Conservation (phyloP, 2,329 filamentous ascomycete species). For the Pseudopithomyces chartarum region DNA sequence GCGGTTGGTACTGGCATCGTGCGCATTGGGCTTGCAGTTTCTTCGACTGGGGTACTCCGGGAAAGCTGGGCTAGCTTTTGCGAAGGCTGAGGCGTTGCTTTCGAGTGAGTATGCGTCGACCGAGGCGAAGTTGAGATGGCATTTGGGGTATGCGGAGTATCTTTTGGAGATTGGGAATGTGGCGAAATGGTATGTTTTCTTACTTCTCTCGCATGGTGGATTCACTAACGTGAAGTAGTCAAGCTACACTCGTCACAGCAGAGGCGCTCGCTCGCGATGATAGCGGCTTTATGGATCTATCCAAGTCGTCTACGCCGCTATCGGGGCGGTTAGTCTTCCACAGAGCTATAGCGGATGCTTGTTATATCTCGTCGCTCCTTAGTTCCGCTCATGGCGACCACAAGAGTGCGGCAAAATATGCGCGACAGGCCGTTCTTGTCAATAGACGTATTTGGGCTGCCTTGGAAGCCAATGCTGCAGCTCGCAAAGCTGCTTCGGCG, state of each 20-base stretch:
- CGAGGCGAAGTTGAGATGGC: constrained; percentile 60
- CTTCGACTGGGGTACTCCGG: constrained; percentile 65
- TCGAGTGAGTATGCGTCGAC: constrained; percentile 47
- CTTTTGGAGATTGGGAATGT: constrained; percentile 68
- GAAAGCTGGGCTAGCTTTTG: constrained; percentile 62
- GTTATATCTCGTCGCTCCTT: constrained; percentile 68
- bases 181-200: constrained; percentile 58
- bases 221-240: constrained; percentile 27
- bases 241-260: constrained; percentile 34
- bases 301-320: constrained; percentile 38
- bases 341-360: constrained; percentile 62
- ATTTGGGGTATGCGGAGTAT: constrained; percentile 77
- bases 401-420: constrained; percentile 54
- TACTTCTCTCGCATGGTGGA: not conserved
- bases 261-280: constrained; percentile 35
- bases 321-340: constrained; percentile 50
- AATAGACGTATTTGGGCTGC: constrained; percentile 59
- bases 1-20: constrained; percentile 49
- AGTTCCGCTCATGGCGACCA: constrained; percentile 61
- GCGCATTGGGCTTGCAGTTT: constrained; percentile 59
- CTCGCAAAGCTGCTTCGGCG: constrained; percentile 19
- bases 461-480: constrained; percentile 49
- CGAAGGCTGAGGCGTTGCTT: constrained; percentile 60
- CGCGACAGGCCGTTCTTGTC: constrained; percentile 54
- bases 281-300: constrained; percentile 31